A percentile compares a stretch with the other conserved stretches of the same genome.
Evolutionary conservation across 2,329 filamentous ascomycete genomes (phyloP).

Genomic region (Monosporascus ibericus): DNA sequence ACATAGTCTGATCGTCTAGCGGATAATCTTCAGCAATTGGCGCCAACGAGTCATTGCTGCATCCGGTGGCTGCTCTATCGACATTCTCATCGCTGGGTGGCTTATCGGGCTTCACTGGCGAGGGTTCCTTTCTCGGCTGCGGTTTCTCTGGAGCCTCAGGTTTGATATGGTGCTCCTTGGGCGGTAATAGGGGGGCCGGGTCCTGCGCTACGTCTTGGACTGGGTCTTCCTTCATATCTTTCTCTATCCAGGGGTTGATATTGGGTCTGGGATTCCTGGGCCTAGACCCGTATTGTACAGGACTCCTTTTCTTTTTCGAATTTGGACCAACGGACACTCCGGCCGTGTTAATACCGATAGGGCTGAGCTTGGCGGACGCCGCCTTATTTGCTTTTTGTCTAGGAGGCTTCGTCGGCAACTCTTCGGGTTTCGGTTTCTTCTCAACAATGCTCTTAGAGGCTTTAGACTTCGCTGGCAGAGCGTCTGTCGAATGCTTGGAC

Average conservation of each 20-base stretch:
- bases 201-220: not conserved
- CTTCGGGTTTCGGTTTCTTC: not conserved
- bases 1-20: not conserved
- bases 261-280: not conserved
- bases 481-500: not conserved
- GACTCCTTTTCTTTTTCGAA: conserved; percentile 14
- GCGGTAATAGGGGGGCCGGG: not conserved
- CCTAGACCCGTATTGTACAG: conserved; percentile 2
- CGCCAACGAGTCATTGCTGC: not conserved
- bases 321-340: conserved; percentile 4
- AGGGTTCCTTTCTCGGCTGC: not conserved
- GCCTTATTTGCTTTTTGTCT: not conserved
- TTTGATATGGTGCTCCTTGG: no score
- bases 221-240: not conserved
- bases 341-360: not conserved
- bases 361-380: not conserved
- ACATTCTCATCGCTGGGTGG: not conserved
- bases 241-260: conserved; percentile 1
- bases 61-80: not conserved
- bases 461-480: not conserved
- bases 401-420: not conserved
- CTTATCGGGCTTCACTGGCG: not conserved
- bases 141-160: not conserved
- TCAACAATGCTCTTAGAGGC: not conserved
- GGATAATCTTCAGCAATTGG: not conserved